A percentile compares a stretch with the other conserved stretches of the same genome.
phyloP scores from a whole-genome alignment of 1,139 yeast species.

The Magnusiomyces paraingens region DNA sequence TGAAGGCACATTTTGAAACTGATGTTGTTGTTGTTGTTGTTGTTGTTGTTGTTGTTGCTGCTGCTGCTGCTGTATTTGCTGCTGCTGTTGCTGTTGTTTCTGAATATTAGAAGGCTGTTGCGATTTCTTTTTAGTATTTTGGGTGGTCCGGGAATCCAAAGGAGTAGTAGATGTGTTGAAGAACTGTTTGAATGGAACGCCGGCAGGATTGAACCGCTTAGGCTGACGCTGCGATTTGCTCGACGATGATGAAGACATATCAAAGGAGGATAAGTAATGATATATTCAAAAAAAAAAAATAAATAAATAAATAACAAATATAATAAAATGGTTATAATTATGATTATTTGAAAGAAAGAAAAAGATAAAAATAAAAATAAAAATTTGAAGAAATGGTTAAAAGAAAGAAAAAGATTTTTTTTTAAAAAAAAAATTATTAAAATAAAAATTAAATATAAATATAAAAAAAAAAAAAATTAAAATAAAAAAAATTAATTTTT shows the following conservation, averaged over 20 bases:
- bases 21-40: background rate
- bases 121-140: background rate
- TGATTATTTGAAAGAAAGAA: too few species aligned
- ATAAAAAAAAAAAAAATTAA: background rate
- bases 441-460: background rate
- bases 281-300: too few species aligned
- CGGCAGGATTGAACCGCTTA: conserved; percentile 5
- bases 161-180: background rate
- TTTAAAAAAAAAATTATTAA: background rate
- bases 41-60: too few species aligned
- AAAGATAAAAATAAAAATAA: conserved; percentile 1
- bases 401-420: background rate
- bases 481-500: background rate
- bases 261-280: background rate
- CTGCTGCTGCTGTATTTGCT: too few species aligned
- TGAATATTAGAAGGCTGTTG: too few species aligned
- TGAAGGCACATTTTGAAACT: background rate
- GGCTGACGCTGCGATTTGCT: background rate
- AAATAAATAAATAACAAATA: background rate
- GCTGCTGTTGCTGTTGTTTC: background rate
- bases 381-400: background rate
- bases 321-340: background rate
- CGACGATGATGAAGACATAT: background rate
- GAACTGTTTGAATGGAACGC: conserved; percentile 1
- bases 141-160: background rate